phyloP scores from a whole-genome alignment of 495 filamentous ascomycete genomes.

The Platismatia glauca region DNA sequence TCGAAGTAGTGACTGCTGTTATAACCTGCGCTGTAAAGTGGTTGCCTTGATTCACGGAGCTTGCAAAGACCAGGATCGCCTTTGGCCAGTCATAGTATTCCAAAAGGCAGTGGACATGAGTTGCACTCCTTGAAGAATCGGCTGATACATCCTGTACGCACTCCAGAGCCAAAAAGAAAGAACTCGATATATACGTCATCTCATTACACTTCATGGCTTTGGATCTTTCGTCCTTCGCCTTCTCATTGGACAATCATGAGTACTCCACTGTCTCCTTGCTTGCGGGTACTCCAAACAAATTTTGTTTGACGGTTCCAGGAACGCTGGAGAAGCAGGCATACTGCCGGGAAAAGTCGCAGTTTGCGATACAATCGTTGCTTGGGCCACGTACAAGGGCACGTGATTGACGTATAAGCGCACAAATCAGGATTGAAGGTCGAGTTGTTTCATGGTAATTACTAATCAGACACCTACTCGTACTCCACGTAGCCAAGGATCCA shows the following conservation, averaged over 20 bases:
- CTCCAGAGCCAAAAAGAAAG: too few species aligned
- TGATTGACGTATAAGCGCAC: too few species aligned
- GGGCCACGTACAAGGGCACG: too few species aligned
- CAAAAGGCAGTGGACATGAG: background rate
- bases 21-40: background rate
- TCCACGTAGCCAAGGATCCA: too few species aligned
- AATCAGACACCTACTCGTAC: too few species aligned
- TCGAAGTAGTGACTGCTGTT: constrained; percentile 1
- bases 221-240: background rate
- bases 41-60: background rate
- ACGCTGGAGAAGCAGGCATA: background rate
- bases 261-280: background rate
- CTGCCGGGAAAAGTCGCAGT: background rate
- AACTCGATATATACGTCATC: background rate
- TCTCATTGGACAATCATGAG: background rate
- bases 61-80: background rate
- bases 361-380: too few species aligned
- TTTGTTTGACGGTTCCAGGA: background rate
- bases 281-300: background rate
- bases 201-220: background rate
- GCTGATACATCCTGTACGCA: too few species aligned
- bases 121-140: background rate
- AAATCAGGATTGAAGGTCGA: too few species aligned
- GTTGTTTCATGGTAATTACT: too few species aligned
- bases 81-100: background rate